phyloP scores from a whole-genome alignment of 139 green algal species.

The Coelastrella sp. region DNA sequence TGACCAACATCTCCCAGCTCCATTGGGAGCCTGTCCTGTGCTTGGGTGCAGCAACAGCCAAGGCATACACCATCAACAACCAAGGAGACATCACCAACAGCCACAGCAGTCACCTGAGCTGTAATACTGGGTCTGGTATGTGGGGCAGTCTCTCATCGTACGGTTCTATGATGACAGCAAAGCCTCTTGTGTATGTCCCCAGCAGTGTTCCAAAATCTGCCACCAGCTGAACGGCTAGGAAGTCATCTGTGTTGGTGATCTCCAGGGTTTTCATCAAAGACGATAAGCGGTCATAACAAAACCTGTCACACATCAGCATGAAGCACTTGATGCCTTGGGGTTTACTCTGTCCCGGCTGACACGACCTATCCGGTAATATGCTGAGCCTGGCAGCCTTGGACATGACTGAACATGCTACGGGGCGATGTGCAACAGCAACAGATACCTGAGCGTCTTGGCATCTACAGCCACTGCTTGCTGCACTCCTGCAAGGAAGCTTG shows the following conservation, averaged over 20 bases:
- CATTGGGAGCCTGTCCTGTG: too few species aligned
- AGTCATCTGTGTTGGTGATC: slow-evolving; percentile 96
- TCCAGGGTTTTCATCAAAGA: slow-evolving; percentile 97
- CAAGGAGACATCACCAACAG: too few species aligned
- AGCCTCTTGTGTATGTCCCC: slow-evolving; percentile 92
- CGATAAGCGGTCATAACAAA: slow-evolving; percentile 97
- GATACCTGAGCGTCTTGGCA: slow-evolving; percentile 76
- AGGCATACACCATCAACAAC: too few species aligned
- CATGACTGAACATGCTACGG: not conserved
- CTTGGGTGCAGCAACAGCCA: too few species aligned
- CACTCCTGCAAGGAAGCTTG: slow-evolving; percentile 86
- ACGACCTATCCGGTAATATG: too few species aligned
- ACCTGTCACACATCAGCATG: too few species aligned
- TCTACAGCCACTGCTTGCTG: slow-evolving; percentile 68
- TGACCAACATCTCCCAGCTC: too few species aligned
- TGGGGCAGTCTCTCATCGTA: slow-evolving; percentile 94
- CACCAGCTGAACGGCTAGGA: slow-evolving; percentile 87
- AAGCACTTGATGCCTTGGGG: too few species aligned
- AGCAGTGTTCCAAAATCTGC: slow-evolving; percentile 98
- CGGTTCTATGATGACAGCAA: slow-evolving; percentile 99
- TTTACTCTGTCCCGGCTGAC: too few species aligned
- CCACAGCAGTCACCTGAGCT: slow-evolving; percentile 56
- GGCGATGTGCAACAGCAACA: not conserved
- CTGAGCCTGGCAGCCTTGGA: not conserved
- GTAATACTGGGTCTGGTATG: slow-evolving; percentile 95